A percentile compares a stretch with the other conserved stretches of the same genome.
These are phyloP conservation scores for Penicillium bovifimosum DNA, from an alignment of 495 filamentous ascomycete genomes.

Conservation along the genomic window DNA sequence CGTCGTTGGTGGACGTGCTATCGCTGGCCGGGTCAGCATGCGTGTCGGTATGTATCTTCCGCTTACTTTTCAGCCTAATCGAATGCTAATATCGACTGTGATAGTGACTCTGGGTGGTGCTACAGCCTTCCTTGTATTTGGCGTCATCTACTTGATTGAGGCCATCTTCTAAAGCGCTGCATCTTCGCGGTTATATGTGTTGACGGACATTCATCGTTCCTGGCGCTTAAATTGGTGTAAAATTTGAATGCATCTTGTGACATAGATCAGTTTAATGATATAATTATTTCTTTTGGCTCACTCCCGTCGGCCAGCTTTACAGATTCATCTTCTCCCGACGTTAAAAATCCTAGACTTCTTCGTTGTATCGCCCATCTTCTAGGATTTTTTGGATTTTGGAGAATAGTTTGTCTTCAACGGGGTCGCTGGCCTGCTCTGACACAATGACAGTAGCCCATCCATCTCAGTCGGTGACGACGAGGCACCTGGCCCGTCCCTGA, in stretches of 20 bases:
- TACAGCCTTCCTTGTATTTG: conserved; percentile 84
- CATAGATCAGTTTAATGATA: conserved; percentile 21
- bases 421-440: no score
- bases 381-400: no score
- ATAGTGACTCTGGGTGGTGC: conserved; percentile 92
- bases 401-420: no score
- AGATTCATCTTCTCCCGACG: neutral
- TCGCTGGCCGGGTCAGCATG: conserved; percentile 91
- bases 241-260: conserved; percentile 17
- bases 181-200: conserved; percentile 13
- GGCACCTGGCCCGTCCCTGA: no score
- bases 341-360: neutral
- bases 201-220: conserved; percentile 1
- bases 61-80: neutral
- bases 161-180: conserved; percentile 50
- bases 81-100: conserved; percentile 14
- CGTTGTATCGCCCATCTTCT: no score
- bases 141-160: conserved; percentile 84
- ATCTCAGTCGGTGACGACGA: no score
- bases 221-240: conserved; percentile 13
- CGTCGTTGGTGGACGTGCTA: conserved; percentile 87
- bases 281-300: conserved; percentile 16
- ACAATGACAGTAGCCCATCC: no score
- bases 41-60: conserved; percentile 75
- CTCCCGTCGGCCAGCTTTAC: conserved; percentile 4